A percentile compares a stretch with the other conserved stretches of the same genome.
phyloP scores from a whole-genome alignment of 1,139 yeast genomes.

The Diutina neorugosa region DNA sequence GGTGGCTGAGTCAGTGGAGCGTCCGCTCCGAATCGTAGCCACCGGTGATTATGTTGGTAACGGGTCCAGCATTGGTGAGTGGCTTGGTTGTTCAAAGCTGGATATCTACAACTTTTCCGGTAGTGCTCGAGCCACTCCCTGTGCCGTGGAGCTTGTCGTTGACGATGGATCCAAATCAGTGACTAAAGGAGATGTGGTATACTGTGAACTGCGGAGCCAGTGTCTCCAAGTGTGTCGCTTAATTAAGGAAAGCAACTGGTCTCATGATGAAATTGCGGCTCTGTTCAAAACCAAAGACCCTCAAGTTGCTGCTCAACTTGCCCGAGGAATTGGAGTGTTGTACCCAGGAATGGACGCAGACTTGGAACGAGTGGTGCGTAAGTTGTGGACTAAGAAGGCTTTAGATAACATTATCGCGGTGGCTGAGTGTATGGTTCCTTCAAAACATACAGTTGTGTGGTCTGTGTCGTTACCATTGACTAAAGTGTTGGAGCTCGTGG shows the following conservation, averaged over 20 bases:
- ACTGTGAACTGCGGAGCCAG: neutral
- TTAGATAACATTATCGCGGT: neutral
- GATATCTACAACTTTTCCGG: slow-evolving; percentile 64
- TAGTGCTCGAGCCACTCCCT: slow-evolving; percentile 38
- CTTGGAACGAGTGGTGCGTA: neutral
- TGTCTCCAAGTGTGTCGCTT: neutral
- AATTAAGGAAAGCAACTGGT: neutral
- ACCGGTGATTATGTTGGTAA: slow-evolving; percentile 61
- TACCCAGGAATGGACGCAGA: neutral
- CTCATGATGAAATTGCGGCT: neutral
- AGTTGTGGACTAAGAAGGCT: neutral
- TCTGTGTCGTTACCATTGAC: neutral
- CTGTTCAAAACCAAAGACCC: neutral
- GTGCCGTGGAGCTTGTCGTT: neutral
- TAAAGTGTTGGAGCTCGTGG: neutral
- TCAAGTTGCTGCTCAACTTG: neutral
- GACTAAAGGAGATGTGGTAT: neutral
- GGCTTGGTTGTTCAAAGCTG: slow-evolving; percentile 62
- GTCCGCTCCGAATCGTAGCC: slow-evolving; percentile 46
- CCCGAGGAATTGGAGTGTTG: neutral
- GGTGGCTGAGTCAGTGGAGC: slow-evolving; percentile 50
- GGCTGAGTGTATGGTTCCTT: neutral
- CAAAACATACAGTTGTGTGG: neutral
- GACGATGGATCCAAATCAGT: neutral
- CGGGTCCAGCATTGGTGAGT: slow-evolving; percentile 69